Percentiles rank a stretch among this genome's conserved stretches.
These are phyloP conservation scores for Aureobasidium sp. DNA, from an alignment of 2,329 filamentous ascomycete species.

Conservation along the genomic window DNA sequence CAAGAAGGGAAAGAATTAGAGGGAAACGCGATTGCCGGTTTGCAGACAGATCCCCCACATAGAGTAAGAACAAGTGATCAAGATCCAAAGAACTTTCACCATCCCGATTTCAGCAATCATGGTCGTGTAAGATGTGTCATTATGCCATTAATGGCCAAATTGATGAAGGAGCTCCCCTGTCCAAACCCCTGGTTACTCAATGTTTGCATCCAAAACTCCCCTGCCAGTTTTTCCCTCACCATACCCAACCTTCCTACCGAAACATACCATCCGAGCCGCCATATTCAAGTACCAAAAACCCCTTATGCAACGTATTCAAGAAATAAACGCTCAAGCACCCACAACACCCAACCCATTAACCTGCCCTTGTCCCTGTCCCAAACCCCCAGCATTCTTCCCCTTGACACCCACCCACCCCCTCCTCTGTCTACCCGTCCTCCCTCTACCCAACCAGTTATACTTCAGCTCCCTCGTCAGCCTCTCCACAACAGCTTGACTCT, in stretches of 20 bases:
- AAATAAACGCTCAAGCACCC: conserved; percentile 19
- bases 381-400: conserved; percentile 14
- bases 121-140: background rate
- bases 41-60: background rate
- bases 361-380: background rate
- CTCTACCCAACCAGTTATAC: conserved; percentile 91
- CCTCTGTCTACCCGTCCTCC: conserved; percentile 79
- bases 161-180: no score
- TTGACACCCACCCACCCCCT: conserved; percentile 77
- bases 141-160: background rate
- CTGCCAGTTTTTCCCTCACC: background rate
- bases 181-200: background rate
- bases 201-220: background rate
- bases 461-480: conserved; percentile 82
- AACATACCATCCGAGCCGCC: background rate
- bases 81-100: no score
- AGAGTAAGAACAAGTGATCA: no score
- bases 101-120: no score
- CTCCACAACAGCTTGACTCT: conserved; percentile 70
- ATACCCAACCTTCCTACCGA: background rate
- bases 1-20: background rate
- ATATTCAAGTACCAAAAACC: background rate
- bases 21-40: background rate
- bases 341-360: conserved; percentile 24
- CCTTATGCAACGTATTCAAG: background rate